phyloP scores from a whole-genome alignment of 352 stramenopile species.

The Stramenopiles sp. region DNA sequence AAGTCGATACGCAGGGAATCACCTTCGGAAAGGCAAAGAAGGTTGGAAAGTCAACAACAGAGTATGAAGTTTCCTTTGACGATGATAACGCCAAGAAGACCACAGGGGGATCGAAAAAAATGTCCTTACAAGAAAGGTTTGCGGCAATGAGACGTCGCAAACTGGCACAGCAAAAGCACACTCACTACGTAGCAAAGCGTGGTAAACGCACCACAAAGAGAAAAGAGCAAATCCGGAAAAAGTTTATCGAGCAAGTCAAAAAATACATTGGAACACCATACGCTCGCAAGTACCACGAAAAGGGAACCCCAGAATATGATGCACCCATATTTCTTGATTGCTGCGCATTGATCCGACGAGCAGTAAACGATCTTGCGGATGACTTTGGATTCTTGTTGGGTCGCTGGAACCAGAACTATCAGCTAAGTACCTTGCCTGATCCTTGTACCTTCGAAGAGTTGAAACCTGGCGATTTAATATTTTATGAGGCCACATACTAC shows the following conservation, averaged over 20 bases:
- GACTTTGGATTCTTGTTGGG: slow-evolving; percentile 22
- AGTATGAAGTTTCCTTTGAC: background rate
- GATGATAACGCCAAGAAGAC: background rate
- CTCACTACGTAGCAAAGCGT: background rate
- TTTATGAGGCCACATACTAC: slow-evolving; percentile 19
- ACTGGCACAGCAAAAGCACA: background rate
- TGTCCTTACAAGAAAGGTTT: background rate
- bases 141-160: background rate
- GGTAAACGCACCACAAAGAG: background rate
- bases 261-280: slow-evolving; percentile 24
- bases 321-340: slow-evolving; percentile 20
- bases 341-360: slow-evolving; percentile 21
- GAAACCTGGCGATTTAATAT: slow-evolving; percentile 21
- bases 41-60: background rate
- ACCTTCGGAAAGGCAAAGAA: background rate
- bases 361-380: slow-evolving; percentile 15
- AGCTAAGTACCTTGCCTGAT: slow-evolving; percentile 19
- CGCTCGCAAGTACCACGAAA: slow-evolving; percentile 19
- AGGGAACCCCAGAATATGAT: slow-evolving; percentile 9
- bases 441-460: background rate
- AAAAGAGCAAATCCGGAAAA: slow-evolving; percentile 14
- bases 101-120: background rate
- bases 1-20: background rate
- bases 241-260: slow-evolving; percentile 21
- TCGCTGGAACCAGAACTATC: slow-evolving; percentile 22